These are phyloP conservation scores for Leccinum ochraceum DNA, from an alignment of 768 basidiomycete species.

Conservation along the genomic window DNA sequence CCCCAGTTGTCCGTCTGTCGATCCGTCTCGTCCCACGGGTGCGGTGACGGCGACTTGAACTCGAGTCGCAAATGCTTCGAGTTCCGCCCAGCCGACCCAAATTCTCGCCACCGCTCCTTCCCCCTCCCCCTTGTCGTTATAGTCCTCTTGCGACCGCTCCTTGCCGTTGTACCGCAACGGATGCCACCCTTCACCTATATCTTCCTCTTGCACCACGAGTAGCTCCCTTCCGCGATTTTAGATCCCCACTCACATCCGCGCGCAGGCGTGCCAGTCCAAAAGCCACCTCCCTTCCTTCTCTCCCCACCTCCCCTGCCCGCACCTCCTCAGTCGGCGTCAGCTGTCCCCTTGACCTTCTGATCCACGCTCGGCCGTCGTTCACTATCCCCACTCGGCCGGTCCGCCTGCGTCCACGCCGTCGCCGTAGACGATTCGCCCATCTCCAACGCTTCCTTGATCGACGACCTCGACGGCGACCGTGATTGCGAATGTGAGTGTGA, in stretches of 20 bases:
- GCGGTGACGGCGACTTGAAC: slow-evolving; percentile 54
- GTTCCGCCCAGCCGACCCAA: slow-evolving; percentile 25
- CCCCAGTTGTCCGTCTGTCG: slow-evolving; percentile 49
- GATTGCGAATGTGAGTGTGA: slow-evolving; percentile 6
- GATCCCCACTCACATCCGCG: slow-evolving; percentile 1
- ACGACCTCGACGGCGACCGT: slow-evolving; percentile 19
- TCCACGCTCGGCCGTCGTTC: slow-evolving; percentile 4
- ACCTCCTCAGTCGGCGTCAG: background rate
- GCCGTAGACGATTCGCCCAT: slow-evolving; percentile 25
- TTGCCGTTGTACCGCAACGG: slow-evolving; percentile 20
- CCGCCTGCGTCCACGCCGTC: slow-evolving; percentile 31
- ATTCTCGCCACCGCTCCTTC: slow-evolving; percentile 26
- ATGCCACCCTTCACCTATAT: slow-evolving; percentile 30
- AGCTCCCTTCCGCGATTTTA: slow-evolving; percentile 21
- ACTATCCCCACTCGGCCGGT: slow-evolving; percentile 5
- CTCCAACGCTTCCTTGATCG: slow-evolving; percentile 14
- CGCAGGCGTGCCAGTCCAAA: slow-evolving; percentile 33
- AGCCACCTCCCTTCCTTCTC: background rate
- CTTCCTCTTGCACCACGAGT: slow-evolving; percentile 24
- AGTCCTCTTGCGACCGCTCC: slow-evolving; percentile 10
- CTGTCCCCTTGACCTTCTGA: background rate
- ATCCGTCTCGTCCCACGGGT: slow-evolving; percentile 64
- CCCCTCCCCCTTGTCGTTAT: slow-evolving; percentile 4
- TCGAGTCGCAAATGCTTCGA: slow-evolving; percentile 51
- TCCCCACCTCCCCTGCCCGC: background rate